These are phyloP conservation scores for Salvia splendens DNA, from an alignment of 257 asterid species.

Conservation along the genomic window DNA sequence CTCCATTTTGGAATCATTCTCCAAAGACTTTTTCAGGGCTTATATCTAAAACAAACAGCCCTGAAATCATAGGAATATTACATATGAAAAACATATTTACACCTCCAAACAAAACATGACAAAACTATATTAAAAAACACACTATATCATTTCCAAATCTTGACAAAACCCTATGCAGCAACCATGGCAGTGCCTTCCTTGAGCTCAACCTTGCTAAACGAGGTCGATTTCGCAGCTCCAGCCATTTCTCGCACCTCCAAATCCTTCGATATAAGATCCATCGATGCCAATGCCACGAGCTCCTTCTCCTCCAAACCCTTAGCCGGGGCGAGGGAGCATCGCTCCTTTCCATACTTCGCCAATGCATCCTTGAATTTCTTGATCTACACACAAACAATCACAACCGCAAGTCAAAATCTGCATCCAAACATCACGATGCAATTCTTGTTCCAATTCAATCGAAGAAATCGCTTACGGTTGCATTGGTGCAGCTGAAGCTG, in stretches of 20 bases:
- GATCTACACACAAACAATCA: slow-evolving; percentile 51
- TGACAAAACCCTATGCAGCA: slow-evolving; percentile 43
- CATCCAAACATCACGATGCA: neutral
- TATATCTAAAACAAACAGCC: slow-evolving; percentile 52
- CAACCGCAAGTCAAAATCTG: neutral
- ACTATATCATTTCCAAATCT: slow-evolving; percentile 19
- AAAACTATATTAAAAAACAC: neutral
- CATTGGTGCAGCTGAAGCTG: slow-evolving; percentile 94
- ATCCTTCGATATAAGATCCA: slow-evolving; percentile 48
- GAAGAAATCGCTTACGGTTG: slow-evolving; percentile 58
- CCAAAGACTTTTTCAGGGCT: slow-evolving; percentile 44
- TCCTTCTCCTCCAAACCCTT: slow-evolving; percentile 81
- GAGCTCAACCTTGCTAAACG: slow-evolving; percentile 36
- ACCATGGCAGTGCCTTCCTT: slow-evolving; percentile 48
- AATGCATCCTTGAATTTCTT: slow-evolving; percentile 88
- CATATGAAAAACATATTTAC: slow-evolving; percentile 30
- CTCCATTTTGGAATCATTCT: slow-evolving; percentile 23
- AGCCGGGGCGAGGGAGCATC: slow-evolving; percentile 61
- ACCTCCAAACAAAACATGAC: slow-evolving; percentile 23
- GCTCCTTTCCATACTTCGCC: slow-evolving; percentile 65
- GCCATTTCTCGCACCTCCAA: slow-evolving; percentile 40
- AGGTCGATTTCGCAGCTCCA: slow-evolving; percentile 30
- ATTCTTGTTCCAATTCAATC: neutral
- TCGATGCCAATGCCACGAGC: slow-evolving; percentile 68
- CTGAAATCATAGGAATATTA: slow-evolving; percentile 31